Evolutionary conservation across 495 filamentous ascomycete species (phyloP).

Genomic region (Ascobolus immersus): DNA sequence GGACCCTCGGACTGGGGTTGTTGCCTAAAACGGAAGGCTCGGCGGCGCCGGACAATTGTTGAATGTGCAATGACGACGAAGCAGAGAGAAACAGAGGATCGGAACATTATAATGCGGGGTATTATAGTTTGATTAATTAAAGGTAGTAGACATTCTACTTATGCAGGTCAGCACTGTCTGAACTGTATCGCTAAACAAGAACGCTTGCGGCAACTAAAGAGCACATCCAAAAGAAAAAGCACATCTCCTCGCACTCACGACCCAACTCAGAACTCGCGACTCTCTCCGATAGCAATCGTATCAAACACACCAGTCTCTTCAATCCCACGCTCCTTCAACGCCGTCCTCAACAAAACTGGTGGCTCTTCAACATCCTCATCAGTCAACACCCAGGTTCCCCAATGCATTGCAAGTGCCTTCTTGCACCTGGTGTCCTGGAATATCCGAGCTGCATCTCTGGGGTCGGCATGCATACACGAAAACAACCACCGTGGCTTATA

Average conservation of each 20-base stretch:
- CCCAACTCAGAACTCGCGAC: constrained; percentile 21
- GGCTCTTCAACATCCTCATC: constrained; percentile 70
- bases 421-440: constrained; percentile 69
- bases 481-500: constrained; percentile 44
- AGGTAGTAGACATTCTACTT: no score
- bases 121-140: no score
- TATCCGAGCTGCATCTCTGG: constrained; percentile 70
- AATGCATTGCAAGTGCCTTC: constrained; percentile 71
- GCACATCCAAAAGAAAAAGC: neutral
- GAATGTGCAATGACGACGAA: no score
- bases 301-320: constrained; percentile 65
- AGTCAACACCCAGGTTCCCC: constrained; percentile 81
- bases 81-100: no score
- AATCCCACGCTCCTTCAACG: constrained; percentile 42
- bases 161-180: no score
- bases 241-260: neutral
- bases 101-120: no score
- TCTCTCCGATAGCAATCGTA: constrained; percentile 68
- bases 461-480: constrained; percentile 52
- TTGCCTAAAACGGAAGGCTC: no score
- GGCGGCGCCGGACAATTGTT: no score
- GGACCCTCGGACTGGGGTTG: no score
- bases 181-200: neutral
- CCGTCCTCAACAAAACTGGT: constrained; percentile 45
- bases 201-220: constrained; percentile 1